Percentiles rank a stretch among this genome's conserved stretches.
Conservation (phyloP, 257 asterid genomes). For the Knoxia roxburghii region DNA sequence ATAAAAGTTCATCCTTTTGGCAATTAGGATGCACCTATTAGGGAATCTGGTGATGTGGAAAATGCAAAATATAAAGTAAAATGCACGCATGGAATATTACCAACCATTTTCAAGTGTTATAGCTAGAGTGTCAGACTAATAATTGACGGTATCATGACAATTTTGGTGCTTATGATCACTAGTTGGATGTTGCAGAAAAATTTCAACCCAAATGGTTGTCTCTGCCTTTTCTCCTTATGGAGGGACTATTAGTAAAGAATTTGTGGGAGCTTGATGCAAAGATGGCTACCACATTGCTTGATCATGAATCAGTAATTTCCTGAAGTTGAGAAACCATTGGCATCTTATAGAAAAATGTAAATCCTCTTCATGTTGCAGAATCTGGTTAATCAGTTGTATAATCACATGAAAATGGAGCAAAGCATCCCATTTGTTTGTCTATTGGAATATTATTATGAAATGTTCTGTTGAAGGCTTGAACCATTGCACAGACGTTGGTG, state of each 20-base stretch:
- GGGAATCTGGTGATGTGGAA: constrained; percentile 90
- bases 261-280: not conserved
- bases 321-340: not conserved
- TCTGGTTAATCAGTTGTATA: too few relatives aligned
- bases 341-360: not conserved
- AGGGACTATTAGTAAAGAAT: not conserved
- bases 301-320: not conserved
- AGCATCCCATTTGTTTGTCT: too few relatives aligned
- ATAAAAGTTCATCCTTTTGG: constrained; percentile 17
- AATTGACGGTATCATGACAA: too few relatives aligned
- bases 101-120: too few relatives aligned
- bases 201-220: not conserved
- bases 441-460: too few relatives aligned
- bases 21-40: constrained; percentile 90
- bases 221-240: not conserved
- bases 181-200: too few relatives aligned
- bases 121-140: not conserved
- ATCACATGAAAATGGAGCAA: too few relatives aligned
- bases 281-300: not conserved
- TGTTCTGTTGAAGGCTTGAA: not conserved
- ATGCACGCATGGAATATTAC: not conserved
- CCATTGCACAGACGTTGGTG: not conserved
- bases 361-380: too few relatives aligned
- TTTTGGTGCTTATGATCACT: not conserved
- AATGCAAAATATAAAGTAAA: constrained; percentile 62